Evolutionary conservation across 306 rosid species (phyloP).

Genomic region (Begonia peltatifolia): DNA sequence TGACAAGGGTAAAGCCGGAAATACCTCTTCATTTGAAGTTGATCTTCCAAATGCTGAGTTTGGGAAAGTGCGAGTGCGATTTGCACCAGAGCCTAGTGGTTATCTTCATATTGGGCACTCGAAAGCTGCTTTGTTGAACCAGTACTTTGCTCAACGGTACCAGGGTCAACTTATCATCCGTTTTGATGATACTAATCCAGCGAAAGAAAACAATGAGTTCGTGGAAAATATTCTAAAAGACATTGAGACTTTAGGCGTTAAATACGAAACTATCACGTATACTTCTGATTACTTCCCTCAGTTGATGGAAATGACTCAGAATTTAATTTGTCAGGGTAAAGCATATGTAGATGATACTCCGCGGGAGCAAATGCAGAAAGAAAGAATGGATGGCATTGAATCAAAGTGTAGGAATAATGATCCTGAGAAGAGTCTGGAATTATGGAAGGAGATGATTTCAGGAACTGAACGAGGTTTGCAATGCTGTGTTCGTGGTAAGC

Average conservation of each 20-base stretch:
- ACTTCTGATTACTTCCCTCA: constrained; percentile 85
- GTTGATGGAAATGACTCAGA: constrained; percentile 78
- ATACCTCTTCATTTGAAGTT: constrained; percentile 35
- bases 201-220: constrained; percentile 88
- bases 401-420: constrained; percentile 61
- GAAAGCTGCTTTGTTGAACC: constrained; percentile 83
- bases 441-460: constrained; percentile 86
- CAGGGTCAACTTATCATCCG: constrained; percentile 60
- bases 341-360: constrained; percentile 97
- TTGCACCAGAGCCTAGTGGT: constrained; percentile 98
- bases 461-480: constrained; percentile 75
- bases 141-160: constrained; percentile 72
- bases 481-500: constrained; percentile 86
- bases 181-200: constrained; percentile 97
- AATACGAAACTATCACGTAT: constrained; percentile 48
- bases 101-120: constrained; percentile 97
- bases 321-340: constrained; percentile 63
- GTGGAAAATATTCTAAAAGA: constrained; percentile 79
- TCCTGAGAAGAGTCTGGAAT: constrained; percentile 49
- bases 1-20: constrained; percentile 33
- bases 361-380: constrained; percentile 78
- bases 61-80: constrained; percentile 78
- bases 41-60: constrained; percentile 89
- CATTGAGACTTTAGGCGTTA: constrained; percentile 68
- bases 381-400: constrained; percentile 83